A percentile compares a stretch with the other conserved stretches of the same genome.
These are phyloP conservation scores for Batrachochytrium dendrobatidis DNA, from an alignment of 371 early-diverging fungal genomes.

Conservation along the genomic window DNA sequence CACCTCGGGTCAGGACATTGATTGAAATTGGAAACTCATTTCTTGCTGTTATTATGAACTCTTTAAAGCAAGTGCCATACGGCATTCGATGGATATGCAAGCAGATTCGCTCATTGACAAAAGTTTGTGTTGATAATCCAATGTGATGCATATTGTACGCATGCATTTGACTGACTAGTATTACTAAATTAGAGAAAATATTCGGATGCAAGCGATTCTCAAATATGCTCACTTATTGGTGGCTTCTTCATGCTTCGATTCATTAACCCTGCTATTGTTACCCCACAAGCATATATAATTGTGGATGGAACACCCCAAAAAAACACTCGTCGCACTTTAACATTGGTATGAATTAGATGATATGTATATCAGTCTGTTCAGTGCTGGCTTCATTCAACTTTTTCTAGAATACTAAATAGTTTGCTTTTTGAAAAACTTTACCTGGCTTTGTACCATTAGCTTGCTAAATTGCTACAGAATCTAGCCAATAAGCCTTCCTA, in stretches of 20 bases:
- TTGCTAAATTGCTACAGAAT: slow-evolving; percentile 87
- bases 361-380: background rate
- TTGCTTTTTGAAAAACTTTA: background rate
- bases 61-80: slow-evolving; percentile 79
- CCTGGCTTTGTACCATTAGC: background rate
- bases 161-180: slow-evolving; percentile 6
- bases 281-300: slow-evolving; percentile 89
- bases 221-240: slow-evolving; percentile 89
- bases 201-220: slow-evolving; percentile 79
- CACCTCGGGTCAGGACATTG: slow-evolving; percentile 72
- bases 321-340: slow-evolving; percentile 79
- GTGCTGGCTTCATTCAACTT: background rate
- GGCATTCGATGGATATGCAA: slow-evolving; percentile 99
- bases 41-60: slow-evolving; percentile 71
- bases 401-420: background rate
- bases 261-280: slow-evolving; percentile 94
- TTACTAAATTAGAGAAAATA: slow-evolving; percentile 55
- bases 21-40: slow-evolving; percentile 80
- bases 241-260: slow-evolving; percentile 96
- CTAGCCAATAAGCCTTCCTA: slow-evolving; percentile 90
- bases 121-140: slow-evolving; percentile 33
- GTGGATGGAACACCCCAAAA: slow-evolving; percentile 74
- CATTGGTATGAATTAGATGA: slow-evolving; percentile 50
- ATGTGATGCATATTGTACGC: background rate
- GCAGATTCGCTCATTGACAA: slow-evolving; percentile 88